phyloP scores from a whole-genome alignment of 2,329 filamentous ascomycete genomes.

The Aspergillus fumigatus region DNA sequence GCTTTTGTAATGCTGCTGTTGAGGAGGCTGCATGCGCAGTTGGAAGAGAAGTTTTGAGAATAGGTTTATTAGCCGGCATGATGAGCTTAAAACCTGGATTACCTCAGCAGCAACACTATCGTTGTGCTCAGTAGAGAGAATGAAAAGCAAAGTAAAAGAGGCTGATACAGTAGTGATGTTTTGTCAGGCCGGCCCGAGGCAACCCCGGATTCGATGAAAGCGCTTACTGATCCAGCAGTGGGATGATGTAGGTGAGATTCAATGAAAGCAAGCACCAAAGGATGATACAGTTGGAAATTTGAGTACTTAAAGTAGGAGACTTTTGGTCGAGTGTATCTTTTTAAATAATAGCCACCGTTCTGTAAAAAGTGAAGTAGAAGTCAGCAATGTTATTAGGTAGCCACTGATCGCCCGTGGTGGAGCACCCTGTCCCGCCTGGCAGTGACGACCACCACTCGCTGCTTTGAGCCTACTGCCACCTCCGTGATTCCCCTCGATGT shows the following conservation, averaged over 20 bases:
- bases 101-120: neutral
- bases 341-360: neutral
- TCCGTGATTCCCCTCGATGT: neutral
- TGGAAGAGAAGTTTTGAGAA: slow-evolving; percentile 56
- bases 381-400: slow-evolving; percentile 22
- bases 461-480: neutral
- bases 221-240: neutral
- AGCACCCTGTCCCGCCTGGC: slow-evolving; percentile 29
- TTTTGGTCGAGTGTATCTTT: neutral
- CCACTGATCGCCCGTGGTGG: slow-evolving; percentile 32
- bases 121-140: neutral
- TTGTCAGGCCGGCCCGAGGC: slow-evolving; percentile 10
- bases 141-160: neutral
- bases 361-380: neutral
- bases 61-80: slow-evolving; percentile 44
- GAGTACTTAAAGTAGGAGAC: neutral
- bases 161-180: slow-evolving; percentile 1
- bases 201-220: slow-evolving; percentile 12
- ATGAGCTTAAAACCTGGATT: neutral
- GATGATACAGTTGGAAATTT: neutral
- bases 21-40: slow-evolving; percentile 38
- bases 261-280: neutral
- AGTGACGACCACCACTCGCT: slow-evolving; percentile 22
- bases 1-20: slow-evolving; percentile 40
- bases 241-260: neutral